Evolutionary conservation across 805 yeast genomes (phyloP).

Genomic region (Candida xiaguanensis): DNA sequence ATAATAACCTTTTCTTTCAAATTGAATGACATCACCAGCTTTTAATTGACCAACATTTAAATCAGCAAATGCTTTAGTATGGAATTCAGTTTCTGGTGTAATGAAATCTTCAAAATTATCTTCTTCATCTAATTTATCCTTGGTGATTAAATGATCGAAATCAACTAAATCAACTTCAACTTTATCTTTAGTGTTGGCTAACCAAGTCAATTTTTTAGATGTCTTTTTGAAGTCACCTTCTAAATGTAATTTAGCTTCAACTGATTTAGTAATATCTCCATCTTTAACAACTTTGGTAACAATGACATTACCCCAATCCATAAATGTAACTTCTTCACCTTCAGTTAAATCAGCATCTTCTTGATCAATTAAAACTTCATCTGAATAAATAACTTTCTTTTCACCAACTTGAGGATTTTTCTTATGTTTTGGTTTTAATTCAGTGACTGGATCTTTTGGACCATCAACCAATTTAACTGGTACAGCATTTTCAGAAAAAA

Average conservation of each 20-base stretch:
- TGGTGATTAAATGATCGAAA: constrained; percentile 91
- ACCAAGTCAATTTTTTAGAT: constrained; percentile 91
- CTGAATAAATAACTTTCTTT: constrained; percentile 69
- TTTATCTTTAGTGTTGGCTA: constrained; percentile 74
- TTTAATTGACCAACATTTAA: constrained; percentile 70
- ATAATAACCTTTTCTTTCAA: constrained; percentile 96
- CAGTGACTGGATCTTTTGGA: constrained; percentile 58
- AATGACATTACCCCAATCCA: constrained; percentile 98
- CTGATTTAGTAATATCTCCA: constrained; percentile 52
- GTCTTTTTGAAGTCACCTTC: constrained; percentile 98
- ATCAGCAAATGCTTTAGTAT: constrained; percentile 74
- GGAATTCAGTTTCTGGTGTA: constrained; percentile 85
- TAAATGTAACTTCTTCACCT: constrained; percentile 92
- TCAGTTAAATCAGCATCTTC: constrained; percentile 67
- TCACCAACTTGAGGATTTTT: constrained; percentile 88
- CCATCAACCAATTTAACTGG: constrained; percentile 61
- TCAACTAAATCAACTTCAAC: constrained; percentile 77
- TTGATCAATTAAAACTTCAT: constrained; percentile 74
- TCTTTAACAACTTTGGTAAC: constrained; percentile 66
- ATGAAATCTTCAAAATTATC: constrained; percentile 91
- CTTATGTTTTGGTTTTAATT: constrained; percentile 88
- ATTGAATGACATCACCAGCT: constrained; percentile 86
- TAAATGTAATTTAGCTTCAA: constrained; percentile 77
- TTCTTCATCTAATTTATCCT: constrained; percentile 92
- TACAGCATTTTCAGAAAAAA: constrained; percentile 62